Percentiles rank a stretch among this genome's conserved stretches.
phyloP scores from a whole-genome alignment of 495 filamentous ascomycete genomes.

The Hamigera avellanea region DNA sequence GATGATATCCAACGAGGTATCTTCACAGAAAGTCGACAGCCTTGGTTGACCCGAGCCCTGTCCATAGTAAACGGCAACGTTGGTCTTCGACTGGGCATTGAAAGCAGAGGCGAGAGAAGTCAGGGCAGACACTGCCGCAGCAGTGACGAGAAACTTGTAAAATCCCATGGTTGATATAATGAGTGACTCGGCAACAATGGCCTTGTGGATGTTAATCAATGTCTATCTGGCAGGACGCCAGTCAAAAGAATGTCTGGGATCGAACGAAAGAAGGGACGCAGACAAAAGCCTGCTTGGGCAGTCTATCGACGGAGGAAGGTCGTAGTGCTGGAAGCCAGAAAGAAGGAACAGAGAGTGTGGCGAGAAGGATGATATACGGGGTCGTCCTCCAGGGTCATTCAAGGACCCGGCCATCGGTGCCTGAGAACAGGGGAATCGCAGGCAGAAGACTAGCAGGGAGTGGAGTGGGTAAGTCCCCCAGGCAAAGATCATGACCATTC shows the following conservation, averaged over 20 bases:
- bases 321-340: too few relatives aligned
- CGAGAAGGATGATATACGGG: too few relatives aligned
- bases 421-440: too few relatives aligned
- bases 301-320: too few relatives aligned
- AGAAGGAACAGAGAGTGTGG: too few relatives aligned
- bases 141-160: slow-evolving; percentile 14
- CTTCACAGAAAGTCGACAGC: slow-evolving; percentile 46
- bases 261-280: slow-evolving; percentile 38
- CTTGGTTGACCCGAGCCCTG: too few relatives aligned
- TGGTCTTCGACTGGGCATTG: slow-evolving; percentile 34
- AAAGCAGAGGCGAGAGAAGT: slow-evolving; percentile 33
- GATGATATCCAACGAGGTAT: slow-evolving; percentile 53
- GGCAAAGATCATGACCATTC: too few relatives aligned
- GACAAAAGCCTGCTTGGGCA: slow-evolving; percentile 29
- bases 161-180: slow-evolving; percentile 19
- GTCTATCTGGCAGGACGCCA: slow-evolving; percentile 4
- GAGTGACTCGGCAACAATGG: neutral
- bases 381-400: too few relatives aligned
- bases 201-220: neutral
- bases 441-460: too few relatives aligned
- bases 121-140: slow-evolving; percentile 18
- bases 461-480: too few relatives aligned
- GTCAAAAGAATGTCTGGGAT: slow-evolving; percentile 8
- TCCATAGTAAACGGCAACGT: slow-evolving; percentile 58
- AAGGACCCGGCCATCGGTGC: too few relatives aligned